Base-by-base conservation (phyloP, 2,329 filamentous ascomycete genomes). In the Chaetothyriales sp. region DNA sequence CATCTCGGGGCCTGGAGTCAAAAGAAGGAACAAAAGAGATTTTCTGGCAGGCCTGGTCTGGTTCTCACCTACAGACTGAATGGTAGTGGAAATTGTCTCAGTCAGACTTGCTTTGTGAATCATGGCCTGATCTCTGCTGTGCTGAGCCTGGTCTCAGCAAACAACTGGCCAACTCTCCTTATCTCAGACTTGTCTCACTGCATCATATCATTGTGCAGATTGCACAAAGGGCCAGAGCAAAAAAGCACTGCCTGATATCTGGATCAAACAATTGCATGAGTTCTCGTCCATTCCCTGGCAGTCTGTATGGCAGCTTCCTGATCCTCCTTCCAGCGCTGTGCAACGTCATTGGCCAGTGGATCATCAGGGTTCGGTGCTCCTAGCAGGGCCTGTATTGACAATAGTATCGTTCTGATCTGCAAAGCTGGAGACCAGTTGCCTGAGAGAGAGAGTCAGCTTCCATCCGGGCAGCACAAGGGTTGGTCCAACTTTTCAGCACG, bases 371-470 rank as follows among this genome's bases (percentile, higher is more conserved):
- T 98, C 12, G 92, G 92, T 5, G 92, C 90, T 44, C 92, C 92
- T 12, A 98, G 81, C 20, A 98, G 78, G 48, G 92, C 92, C 69
- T 98, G 93, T 66, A 98, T 98, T 8, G 90, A 96, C 50, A 98
- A 81, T n/a, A 98, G 80, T 59, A 98, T 98, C 5, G 92, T 98
- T 57, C 92, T 83, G 65, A 98, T 98, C 70, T 98, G 92, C 28
- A 98, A 79, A 12, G 93, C 92, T 4, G 92, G 92, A 19, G 90
- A 96, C 92, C 92, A 98, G 76, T 98, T 98, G 67, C 90, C 89
- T 95, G 54, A 57, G 49, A 44, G 20, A 18, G 20, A 44, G 20
- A 18, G 20, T 43, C n/a, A 42, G n/a, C 36, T 42, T 46, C 56
- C 43, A 54, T 48, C 54, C 43, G 44, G n/a, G 18, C 2, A 42